Base-by-base conservation (phyloP, 2,329 filamentous ascomycete genomes). In the Alternaria gansuensis region DNA sequence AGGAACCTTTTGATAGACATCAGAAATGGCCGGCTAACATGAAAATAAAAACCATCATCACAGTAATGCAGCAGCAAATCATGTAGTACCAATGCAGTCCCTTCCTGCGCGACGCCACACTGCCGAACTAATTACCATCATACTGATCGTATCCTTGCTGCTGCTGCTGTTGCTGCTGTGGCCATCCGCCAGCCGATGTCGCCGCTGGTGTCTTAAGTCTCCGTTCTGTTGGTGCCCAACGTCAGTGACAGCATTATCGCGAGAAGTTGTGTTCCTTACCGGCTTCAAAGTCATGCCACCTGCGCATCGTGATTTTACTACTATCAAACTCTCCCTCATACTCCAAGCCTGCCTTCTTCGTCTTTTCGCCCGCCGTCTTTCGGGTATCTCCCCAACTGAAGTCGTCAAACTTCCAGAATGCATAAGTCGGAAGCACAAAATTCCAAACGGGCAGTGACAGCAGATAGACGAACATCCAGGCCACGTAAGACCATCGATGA, bases 381-480 rank as follows among this genome's bases (percentile, higher is more conserved):
- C 95, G 88, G 54, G 95, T 99, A 65, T 99, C 96, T 73, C 95
- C 95, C 95, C 95, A 99, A 57, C 91, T 96, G 83, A 99, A 99
- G 82, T 99, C 95, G 77, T 99, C 95, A 77, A 99, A 99, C 81
- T 99, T 98, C 95, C 95, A 99, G 83, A 94, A 99, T 3, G 95
- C 90, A 76, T 99, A 99, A 7, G 87, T 87, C 0, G 95, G 95
- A 8, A 99, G 87, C 36, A 99, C 84, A 77, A 99, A 97, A 79
- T 99, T 99, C 95, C 95, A 99, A 57, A 99, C 86, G 0, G 96
- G 96, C 1, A 99, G 87, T 1, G 95, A 97, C 44, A 93, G 53
- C 17, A 99, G 87, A 78, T 99, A 99, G 78, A 98, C 95, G 41
- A 95, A 76, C 95, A 99, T 98, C 95, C 95, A 99, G 41, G 90